Evolutionary conservation across 768 basidiomycete species (phyloP).

Genomic region (Agrocybe pediades): DNA sequence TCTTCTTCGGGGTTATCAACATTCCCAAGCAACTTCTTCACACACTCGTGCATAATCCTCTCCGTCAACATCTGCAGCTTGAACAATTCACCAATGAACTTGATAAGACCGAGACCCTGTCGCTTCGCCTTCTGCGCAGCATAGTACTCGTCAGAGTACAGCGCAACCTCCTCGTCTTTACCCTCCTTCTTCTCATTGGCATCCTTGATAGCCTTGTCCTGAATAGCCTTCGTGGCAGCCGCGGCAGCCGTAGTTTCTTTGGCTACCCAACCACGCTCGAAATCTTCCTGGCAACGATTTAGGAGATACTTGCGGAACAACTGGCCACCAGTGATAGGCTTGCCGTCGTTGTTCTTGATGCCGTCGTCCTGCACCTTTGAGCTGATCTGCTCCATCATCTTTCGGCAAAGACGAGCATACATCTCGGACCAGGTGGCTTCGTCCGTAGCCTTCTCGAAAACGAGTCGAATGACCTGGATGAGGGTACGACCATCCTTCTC

Average conservation of each 20-base stretch:
- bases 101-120: conserved; percentile 94
- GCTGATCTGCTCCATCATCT: conserved; percentile 94
- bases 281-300: conserved; percentile 97
- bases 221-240: conserved; percentile 81
- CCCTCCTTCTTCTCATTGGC: conserved; percentile 58
- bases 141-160: conserved; percentile 96
- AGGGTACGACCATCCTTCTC: conserved; percentile 94
- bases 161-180: conserved; percentile 63
- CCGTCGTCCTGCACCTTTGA: conserved; percentile 87
- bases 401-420: conserved; percentile 93
- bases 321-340: conserved; percentile 89
- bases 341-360: conserved; percentile 78
- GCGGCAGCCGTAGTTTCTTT: conserved; percentile 88
- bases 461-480: conserved; percentile 93
- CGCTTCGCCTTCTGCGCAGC: conserved; percentile 96
- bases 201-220: conserved; percentile 79
- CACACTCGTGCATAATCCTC: conserved; percentile 98
- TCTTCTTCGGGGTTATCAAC: conserved; percentile 96
- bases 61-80: conserved; percentile 98
- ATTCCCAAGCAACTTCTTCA: conserved; percentile 93
- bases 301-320: conserved; percentile 97
- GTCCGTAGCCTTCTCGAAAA: conserved; percentile 97
- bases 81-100: conserved; percentile 98
- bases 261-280: conserved; percentile 92
- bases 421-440: conserved; percentile 96